These are phyloP conservation scores for Wickerhamiella australiensis DNA, from an alignment of 805 yeast species.

Conservation along the genomic window DNA sequence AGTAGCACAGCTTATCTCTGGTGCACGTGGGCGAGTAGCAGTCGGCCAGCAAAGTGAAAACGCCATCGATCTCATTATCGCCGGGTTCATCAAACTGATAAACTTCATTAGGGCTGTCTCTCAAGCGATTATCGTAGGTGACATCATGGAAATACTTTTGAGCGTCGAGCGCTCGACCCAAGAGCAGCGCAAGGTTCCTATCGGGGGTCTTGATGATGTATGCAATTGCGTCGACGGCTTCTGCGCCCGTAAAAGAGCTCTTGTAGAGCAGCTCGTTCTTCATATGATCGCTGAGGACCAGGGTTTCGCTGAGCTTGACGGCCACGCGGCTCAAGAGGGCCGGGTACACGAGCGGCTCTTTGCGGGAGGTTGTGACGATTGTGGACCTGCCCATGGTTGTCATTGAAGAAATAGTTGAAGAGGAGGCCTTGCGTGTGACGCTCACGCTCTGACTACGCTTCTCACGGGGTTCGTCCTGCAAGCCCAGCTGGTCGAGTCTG, in stretches of 20 bases:
- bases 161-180: conserved; percentile 88
- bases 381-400: conserved; percentile 29
- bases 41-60: conserved; percentile 81
- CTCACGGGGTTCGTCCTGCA: conserved; percentile 6
- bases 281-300: conserved; percentile 62
- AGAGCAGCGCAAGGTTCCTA: conserved; percentile 71
- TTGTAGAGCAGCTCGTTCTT: conserved; percentile 87
- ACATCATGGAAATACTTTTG: conserved; percentile 93
- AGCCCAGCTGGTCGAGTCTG: conserved; percentile 10
- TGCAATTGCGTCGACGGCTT: conserved; percentile 86
- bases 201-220: conserved; percentile 80
- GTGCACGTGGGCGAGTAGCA: conserved; percentile 97
- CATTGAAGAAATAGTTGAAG: conserved; percentile 19
- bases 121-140: conserved; percentile 79
- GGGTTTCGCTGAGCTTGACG: conserved; percentile 53
- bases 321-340: conserved; percentile 84
- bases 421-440: conserved; percentile 19
- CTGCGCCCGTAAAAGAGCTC: conserved; percentile 86
- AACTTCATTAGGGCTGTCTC: conserved; percentile 80
- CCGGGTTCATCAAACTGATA: conserved; percentile 49
- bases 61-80: conserved; percentile 54
- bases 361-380: conserved; percentile 36
- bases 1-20: conserved; percentile 74
- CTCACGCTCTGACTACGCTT: conserved; percentile 3
- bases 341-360: conserved; percentile 70